Percentiles rank a stretch among this genome's conserved stretches.
phyloP scores from a whole-genome alignment of 2,329 filamentous ascomycete species.

The Arthroderma sp. region DNA sequence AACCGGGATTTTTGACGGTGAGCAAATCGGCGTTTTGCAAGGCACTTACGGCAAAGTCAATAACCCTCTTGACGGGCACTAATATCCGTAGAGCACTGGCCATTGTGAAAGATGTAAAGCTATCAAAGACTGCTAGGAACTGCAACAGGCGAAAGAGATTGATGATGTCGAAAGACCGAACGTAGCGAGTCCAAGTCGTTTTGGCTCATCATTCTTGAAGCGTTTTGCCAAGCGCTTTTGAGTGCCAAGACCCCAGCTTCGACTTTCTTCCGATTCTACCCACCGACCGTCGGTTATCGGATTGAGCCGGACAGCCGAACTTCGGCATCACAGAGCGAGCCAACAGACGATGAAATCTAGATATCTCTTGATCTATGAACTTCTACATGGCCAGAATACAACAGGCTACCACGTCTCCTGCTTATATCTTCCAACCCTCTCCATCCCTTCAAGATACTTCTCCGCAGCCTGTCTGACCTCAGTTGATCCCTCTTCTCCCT shows the following conservation, averaged over 20 bases:
- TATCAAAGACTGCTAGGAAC: too few relatives aligned
- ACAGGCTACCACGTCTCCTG: constrained; percentile 53
- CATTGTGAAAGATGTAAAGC: constrained; percentile 21
- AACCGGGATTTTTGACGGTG: too few relatives aligned
- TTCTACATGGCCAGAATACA: background rate
- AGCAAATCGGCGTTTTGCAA: too few relatives aligned
- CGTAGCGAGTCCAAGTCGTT: too few relatives aligned
- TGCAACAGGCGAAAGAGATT: too few relatives aligned
- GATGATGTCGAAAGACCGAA: too few relatives aligned
- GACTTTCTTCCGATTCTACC: constrained; percentile 6
- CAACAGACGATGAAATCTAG: constrained; percentile 5
- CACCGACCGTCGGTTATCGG: background rate
- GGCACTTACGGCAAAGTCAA: constrained; percentile 64
- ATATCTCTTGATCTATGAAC: too few relatives aligned
- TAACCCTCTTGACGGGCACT: constrained; percentile 70
- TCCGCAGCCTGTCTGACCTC: constrained; percentile 40
- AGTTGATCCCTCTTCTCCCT: constrained; percentile 21
- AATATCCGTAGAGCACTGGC: constrained; percentile 52
- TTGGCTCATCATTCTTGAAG: too few relatives aligned
- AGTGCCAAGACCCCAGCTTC: background rate
- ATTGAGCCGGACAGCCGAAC: background rate
- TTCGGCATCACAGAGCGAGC: constrained; percentile 1
- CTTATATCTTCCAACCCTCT: constrained; percentile 49
- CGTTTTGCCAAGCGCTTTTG: too few relatives aligned
- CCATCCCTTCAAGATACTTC: constrained; percentile 42